Conservation (phyloP, 495 filamentous ascomycete species). For the Neurospora cerealis region DNA sequence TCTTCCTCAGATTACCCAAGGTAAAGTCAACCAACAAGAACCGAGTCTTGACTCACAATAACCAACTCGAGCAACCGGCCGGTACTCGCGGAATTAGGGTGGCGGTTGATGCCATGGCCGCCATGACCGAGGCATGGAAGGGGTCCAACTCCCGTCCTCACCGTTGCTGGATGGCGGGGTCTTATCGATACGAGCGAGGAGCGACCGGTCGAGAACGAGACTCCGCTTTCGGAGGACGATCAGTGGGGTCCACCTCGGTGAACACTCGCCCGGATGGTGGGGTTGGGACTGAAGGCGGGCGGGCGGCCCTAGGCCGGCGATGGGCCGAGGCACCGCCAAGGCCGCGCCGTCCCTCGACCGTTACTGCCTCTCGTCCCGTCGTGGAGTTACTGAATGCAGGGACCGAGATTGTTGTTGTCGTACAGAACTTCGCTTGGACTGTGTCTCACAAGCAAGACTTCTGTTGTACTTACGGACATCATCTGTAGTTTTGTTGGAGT, state of each 20-base stretch:
- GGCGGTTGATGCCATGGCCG: not conserved
- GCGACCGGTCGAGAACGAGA: not conserved
- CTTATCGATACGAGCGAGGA: not conserved
- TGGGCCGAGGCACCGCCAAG: not conserved
- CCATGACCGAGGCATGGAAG: not conserved
- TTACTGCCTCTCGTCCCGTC: not conserved
- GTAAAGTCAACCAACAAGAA: not conserved
- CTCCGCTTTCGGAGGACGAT: not conserved
- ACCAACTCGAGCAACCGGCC: not conserved
- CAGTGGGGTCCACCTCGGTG: not conserved
- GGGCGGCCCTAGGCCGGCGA: not conserved
- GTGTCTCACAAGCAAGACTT: not conserved
- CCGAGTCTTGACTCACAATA: not conserved
- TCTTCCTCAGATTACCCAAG: not conserved
- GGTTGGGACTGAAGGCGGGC: not conserved
- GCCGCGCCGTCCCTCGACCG: not conserved
- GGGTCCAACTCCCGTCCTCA: not conserved
- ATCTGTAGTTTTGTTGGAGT: not conserved
- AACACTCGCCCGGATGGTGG: not conserved
- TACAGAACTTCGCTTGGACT: not conserved
- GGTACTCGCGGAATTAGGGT: not conserved
- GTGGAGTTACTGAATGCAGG: not conserved
- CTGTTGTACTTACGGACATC: not conserved
- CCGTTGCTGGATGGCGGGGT: not conserved
- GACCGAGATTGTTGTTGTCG: not conserved